Conservation (phyloP, 2,329 filamentous ascomycete species). For the Fusarium sp. region DNA sequence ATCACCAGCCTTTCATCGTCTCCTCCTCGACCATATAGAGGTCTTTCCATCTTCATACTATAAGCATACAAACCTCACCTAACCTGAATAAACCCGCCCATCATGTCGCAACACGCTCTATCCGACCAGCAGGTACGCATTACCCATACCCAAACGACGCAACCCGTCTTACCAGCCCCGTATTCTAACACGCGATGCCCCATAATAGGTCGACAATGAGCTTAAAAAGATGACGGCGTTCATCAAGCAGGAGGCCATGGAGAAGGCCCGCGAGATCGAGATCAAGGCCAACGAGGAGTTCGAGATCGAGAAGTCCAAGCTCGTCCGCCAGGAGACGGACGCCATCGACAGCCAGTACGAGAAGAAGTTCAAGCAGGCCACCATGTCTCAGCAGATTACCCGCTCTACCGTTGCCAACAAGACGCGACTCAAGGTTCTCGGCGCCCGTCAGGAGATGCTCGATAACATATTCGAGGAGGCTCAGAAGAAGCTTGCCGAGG, state of each 20-base stretch:
- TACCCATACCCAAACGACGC: conserved; percentile 34
- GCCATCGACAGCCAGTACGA: conserved; percentile 93
- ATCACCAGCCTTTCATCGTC: conserved; percentile 36
- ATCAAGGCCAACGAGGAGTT: conserved; percentile 99
- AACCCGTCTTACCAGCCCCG: conserved; percentile 20
- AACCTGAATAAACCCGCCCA: conserved; percentile 52
- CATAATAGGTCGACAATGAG: conserved; percentile 86
- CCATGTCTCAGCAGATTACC: conserved; percentile 99
- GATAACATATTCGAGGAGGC: conserved; percentile 89
- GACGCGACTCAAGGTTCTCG: conserved; percentile 88
- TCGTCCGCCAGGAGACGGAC: conserved; percentile 93
- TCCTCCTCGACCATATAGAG: conserved; percentile 11
- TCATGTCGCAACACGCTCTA: conserved; percentile 95
- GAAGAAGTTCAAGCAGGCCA: conserved; percentile 99
- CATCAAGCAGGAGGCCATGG: conserved; percentile 97
- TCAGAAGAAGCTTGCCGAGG: conserved; percentile 73
- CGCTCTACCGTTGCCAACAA: conserved; percentile 97
- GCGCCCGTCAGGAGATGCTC: conserved; percentile 88
- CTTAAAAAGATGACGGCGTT: conserved; percentile 99
- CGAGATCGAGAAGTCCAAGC: conserved; percentile 98
- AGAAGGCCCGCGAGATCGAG: conserved; percentile 97
- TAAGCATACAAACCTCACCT: conserved; percentile 21
- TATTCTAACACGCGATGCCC: conserved; percentile 28
- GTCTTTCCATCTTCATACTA: not conserved
- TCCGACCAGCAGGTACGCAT: conserved; percentile 91